Evolutionary conservation across 495 filamentous ascomycete species (phyloP), one percentile per base, ranked within the genome.

Genomic region (Amorphotheca resinae): DNA sequence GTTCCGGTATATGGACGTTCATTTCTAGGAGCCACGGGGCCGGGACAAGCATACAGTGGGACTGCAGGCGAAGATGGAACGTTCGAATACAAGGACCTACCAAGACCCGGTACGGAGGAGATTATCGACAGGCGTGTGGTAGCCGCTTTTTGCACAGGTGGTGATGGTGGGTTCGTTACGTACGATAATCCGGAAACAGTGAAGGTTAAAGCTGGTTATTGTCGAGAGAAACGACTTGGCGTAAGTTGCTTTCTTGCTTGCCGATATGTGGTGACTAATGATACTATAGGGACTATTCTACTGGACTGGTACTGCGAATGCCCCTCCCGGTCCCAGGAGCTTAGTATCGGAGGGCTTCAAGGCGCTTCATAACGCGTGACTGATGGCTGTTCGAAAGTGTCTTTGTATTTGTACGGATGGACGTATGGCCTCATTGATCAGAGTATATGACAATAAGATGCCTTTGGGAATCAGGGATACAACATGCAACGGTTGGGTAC

Each of bases 121-220:
- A 61, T 72, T 32, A 70, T 85, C 31, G 85, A 93, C 60, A 68
- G 69, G 30, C 58, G 74, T 14, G 53, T 60, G 20, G 66, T 72
- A 7, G 84, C 87, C 9, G 84, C 86, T 4, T 86, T 74, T 45
- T 93, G 84, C 50, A 62, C 79, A 9, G 87, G 86, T 16, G 78
- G 71, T 2, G 87, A 89, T 61, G 87, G 84, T 2, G 87, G 84
- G 0, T 93, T 88, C 53, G 76, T 94, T 21, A 83, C 75, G 5
- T 94, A 93, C 58, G 87, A 95, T 56, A 87, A 85, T 47, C 77
- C 80, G 15, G 73, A 78, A 16, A 89, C 84, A 9, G 86, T 93
- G n/a, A 73, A 72, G 59, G 74, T 81, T 59, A 95, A 95, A 60
- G 87, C 83, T 1, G 61, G 70, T n/a, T 91, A 78, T 54, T 87